phyloP scores from a whole-genome alignment of 345 rosid genomes.

The Lumnitzera racemosa region DNA sequence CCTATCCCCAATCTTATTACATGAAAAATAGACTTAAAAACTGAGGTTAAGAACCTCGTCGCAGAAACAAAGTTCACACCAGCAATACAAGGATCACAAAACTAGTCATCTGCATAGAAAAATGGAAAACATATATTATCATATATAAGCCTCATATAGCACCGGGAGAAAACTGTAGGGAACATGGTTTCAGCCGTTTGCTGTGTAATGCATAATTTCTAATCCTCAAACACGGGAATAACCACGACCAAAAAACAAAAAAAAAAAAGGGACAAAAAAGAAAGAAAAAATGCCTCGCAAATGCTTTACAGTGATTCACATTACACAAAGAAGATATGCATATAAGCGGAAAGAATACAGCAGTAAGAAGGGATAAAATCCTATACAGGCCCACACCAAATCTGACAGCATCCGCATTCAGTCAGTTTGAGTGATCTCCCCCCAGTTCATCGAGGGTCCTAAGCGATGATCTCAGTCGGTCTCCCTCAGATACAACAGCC shows the following conservation, averaged over 20 bases:
- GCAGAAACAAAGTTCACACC: too few relatives aligned
- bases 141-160: too few relatives aligned
- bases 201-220: conserved; percentile 6
- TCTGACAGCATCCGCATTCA: not conserved
- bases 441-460: conserved; percentile 5
- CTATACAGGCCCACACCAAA: conserved; percentile 12
- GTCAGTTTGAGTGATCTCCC: not conserved
- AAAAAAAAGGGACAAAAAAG: conserved; percentile 8
- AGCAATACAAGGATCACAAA: too few relatives aligned
- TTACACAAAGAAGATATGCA: conserved; percentile 26
- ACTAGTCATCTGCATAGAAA: too few relatives aligned
- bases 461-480: conserved; percentile 19
- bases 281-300: conserved; percentile 14
- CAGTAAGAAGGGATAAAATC: not conserved
- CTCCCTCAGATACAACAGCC: conserved; percentile 54
- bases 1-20: too few relatives aligned
- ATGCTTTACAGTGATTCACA: conserved; percentile 30
- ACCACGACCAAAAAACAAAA: not conserved
- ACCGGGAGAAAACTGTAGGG: too few relatives aligned
- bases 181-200: not conserved
- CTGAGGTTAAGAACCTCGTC: too few relatives aligned
- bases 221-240: not conserved
- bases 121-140: too few relatives aligned
- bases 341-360: conserved; percentile 17
- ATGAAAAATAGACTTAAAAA: too few relatives aligned